Base-by-base conservation (phyloP, 768 basidiomycete genomes). In the Gloeopeniophorella convolvens region DNA sequence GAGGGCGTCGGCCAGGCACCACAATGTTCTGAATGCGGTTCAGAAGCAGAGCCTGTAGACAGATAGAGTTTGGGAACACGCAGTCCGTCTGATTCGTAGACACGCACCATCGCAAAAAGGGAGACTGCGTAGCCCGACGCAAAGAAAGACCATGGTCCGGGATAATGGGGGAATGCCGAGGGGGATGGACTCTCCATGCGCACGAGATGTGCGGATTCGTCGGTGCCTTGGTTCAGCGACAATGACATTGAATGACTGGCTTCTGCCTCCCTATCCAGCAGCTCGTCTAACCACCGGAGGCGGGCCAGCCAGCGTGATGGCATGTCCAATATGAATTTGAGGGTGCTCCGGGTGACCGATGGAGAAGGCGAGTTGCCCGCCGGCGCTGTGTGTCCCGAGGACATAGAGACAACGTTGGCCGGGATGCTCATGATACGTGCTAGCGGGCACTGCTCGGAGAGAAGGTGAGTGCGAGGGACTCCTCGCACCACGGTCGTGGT, bases 1-100 rank as follows among this genome's bases (percentile, higher is more conserved):
- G 60, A 32, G 65, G 65, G 32, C 62, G 65, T 2, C 77, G 76
- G 30, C 82, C 76, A 11, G 87, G 87, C 0, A 85, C 78, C 37
- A 88, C 80, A 35, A 86, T 77, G 62, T 89, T 81, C 58, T 88
- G 87, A 50, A 89, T 83, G 24, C 87, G 76, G 58, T 89, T 83
- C 50, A 88, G 65, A 24, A 89, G 60, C 41, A 89, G 66, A 11
- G 79, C 82, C 85, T 87, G 58, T 13, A 42, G 27, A 18, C 24
- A 27, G 33, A 30, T 42, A 26, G 23, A 41, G 33, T 33, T 11
- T 31, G 13, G 23, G 15, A 13, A 44, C 2, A 21, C 8, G 13
- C 6, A 31, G 9, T 31, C 9, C 28, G 8, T 21, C 9, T 8
- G 26, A 37, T 12, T 13, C 2, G 28, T 32, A 20, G 13, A 1